Percentiles rank a stretch among this genome's conserved stretches.
Evolutionary conservation across 208 protist species (phyloP).

Genomic region (Acanthamoeba sp.): DNA sequence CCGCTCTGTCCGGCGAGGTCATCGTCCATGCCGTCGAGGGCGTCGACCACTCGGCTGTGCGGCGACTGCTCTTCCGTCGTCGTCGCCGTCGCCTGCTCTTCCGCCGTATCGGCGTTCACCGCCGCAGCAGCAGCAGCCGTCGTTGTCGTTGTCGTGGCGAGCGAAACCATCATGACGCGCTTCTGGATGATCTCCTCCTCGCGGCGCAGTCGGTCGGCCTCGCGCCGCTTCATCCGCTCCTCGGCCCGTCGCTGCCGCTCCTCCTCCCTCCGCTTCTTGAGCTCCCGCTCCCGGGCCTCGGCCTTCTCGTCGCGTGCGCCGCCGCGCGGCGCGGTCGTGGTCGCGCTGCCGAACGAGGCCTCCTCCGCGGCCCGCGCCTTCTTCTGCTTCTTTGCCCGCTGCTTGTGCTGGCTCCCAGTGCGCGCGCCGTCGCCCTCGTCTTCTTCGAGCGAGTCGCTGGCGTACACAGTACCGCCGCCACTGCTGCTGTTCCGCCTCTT

Average conservation of each 20-base stretch:
- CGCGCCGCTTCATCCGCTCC: constrained; percentile 53
- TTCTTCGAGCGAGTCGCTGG: constrained; percentile 5
- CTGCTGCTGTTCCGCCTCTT: neutral
- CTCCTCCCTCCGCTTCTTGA: neutral
- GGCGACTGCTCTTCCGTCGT: neutral
- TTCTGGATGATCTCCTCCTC: constrained; percentile 59
- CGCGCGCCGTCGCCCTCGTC: neutral
- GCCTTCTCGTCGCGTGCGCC: neutral
- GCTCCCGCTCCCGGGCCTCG: neutral
- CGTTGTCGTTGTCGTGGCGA: neutral
- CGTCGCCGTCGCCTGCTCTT: neutral
- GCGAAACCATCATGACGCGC: neutral
- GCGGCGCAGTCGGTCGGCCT: constrained; percentile 6
- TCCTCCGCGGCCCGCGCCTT: too few relatives aligned
- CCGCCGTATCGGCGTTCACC: neutral
- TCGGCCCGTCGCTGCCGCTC: constrained; percentile 33
- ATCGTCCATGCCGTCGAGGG: neutral
- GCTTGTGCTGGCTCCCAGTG: neutral
- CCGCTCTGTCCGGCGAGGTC: constrained; percentile 29
- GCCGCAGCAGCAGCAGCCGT: neutral
- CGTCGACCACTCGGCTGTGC: neutral
- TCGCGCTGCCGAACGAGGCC: neutral
- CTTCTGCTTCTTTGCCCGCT: neutral
- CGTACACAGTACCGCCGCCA: neutral
- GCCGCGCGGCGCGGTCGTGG: neutral